Conservation (phyloP, 2,329 filamentous ascomycete genomes). For the Aspergillus transmontanensis region DNA sequence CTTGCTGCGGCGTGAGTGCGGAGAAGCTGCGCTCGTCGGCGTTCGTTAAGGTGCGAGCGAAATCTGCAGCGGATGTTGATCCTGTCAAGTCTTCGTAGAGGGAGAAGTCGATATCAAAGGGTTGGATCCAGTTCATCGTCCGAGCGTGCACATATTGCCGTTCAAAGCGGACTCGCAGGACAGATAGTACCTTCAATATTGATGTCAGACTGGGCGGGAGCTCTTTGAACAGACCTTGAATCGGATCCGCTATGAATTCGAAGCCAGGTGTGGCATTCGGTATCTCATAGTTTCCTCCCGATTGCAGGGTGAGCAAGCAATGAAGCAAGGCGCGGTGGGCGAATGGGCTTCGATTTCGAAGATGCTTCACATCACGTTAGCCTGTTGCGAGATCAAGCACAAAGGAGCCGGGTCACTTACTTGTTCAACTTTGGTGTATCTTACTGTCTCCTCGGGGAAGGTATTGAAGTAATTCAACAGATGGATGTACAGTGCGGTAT, state of each 20-base stretch:
- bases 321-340: constrained; percentile 38
- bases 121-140: constrained; percentile 37
- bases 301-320: constrained; percentile 30
- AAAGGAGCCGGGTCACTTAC: constrained; percentile 24
- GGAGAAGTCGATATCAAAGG: constrained; percentile 34
- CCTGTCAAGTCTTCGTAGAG: constrained; percentile 40
- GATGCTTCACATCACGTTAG: constrained; percentile 27
- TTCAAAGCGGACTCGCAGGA: constrained; percentile 38
- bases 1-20: constrained; percentile 25
- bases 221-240: constrained; percentile 39
- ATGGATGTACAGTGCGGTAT: constrained; percentile 38
- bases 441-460: constrained; percentile 33
- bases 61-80: constrained; percentile 33
- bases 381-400: not conserved
- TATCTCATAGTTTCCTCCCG: constrained; percentile 18
- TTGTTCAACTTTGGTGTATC: constrained; percentile 41
- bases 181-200: constrained; percentile 40
- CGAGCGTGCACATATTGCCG: constrained; percentile 37
- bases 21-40: constrained; percentile 35
- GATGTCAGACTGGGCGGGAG: constrained; percentile 32
- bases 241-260: constrained; percentile 41
- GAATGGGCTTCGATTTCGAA: constrained; percentile 40
- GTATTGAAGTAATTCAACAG: constrained; percentile 35
- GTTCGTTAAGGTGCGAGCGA: constrained; percentile 35
- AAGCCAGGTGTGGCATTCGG: constrained; percentile 25